Percentiles rank a stretch among this genome's conserved stretches.
Evolutionary conservation across 2,329 filamentous ascomycete species (phyloP).

Genomic region (Epicoccum nigrum): DNA sequence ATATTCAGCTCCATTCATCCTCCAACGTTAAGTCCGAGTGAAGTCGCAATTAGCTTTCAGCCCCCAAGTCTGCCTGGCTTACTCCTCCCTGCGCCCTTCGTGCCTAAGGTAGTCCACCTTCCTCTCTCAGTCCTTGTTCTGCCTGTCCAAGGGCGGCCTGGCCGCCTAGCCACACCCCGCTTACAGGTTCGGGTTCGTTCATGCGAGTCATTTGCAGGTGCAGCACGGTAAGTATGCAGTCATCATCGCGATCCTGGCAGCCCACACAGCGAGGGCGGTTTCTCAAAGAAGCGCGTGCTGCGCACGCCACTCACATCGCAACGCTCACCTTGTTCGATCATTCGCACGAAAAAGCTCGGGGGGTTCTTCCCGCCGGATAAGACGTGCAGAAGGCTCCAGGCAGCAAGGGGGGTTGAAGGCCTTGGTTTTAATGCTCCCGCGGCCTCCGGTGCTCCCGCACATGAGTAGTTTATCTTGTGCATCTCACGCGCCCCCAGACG

Average conservation of each 20-base stretch:
- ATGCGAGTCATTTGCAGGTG: constrained; percentile 3
- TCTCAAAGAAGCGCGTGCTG: too few relatives aligned
- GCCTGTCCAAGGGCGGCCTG: constrained; percentile 3
- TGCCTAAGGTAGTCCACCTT: neutral
- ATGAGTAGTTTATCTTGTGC: too few relatives aligned
- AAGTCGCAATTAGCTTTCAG: constrained; percentile 13
- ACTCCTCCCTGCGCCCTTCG: neutral
- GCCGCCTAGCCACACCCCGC: neutral
- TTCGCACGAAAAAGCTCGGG: too few relatives aligned
- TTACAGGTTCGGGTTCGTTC: neutral
- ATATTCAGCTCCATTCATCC: neutral
- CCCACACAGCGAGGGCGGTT: too few relatives aligned
- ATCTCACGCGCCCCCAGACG: too few relatives aligned
- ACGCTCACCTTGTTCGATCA: too few relatives aligned
- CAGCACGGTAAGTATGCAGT: neutral
- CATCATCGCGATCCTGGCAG: neutral
- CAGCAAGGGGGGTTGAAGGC: too few relatives aligned
- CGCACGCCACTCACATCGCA: too few relatives aligned
- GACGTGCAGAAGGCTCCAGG: too few relatives aligned
- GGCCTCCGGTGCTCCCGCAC: too few relatives aligned
- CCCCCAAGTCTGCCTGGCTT: constrained; percentile 12
- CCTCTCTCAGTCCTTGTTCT: neutral
- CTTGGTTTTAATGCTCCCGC: too few relatives aligned
- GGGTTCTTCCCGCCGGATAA: too few relatives aligned
- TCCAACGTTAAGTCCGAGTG: neutral